Conservation (phyloP, 768 basidiomycete species). For the Boletus subparvulus region DNA sequence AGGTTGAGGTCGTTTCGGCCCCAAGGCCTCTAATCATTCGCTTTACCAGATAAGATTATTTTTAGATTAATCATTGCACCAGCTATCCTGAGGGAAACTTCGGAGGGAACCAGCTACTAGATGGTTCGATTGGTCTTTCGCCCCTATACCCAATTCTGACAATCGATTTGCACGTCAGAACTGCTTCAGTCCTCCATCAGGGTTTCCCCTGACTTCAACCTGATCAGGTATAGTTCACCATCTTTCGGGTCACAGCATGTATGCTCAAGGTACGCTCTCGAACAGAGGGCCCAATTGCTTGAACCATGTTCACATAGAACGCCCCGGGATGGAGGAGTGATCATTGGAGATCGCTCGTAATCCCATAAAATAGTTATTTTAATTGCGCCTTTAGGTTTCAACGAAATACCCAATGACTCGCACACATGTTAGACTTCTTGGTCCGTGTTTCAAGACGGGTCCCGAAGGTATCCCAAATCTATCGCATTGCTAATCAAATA, state of each 20-base stretch:
- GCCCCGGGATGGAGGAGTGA: too few relatives aligned
- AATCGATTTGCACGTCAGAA: conserved; percentile 97
- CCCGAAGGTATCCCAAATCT: too few relatives aligned
- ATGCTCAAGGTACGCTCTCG: too few relatives aligned
- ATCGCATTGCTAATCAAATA: too few relatives aligned
- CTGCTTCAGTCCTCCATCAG: conserved; percentile 94
- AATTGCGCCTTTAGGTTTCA: too few relatives aligned
- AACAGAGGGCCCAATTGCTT: too few relatives aligned
- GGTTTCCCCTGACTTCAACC: conserved; percentile 95
- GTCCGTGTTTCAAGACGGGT: conserved; percentile 85
- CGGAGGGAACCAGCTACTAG: conserved; percentile 91
- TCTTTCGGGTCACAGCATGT: conserved; percentile 87
- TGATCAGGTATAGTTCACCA: conserved; percentile 90
- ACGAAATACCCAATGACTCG: conserved; percentile 81
- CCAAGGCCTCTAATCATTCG: conserved; percentile 92
- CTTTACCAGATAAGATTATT: conserved; percentile 46
- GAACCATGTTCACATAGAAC: too few relatives aligned
- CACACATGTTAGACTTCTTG: conserved; percentile 84
- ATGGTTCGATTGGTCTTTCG: conserved; percentile 96
- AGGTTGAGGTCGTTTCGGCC: conserved; percentile 88
- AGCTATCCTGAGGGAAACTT: conserved; percentile 81
- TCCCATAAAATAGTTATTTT: too few relatives aligned
- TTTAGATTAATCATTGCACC: too few relatives aligned
- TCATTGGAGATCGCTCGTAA: too few relatives aligned
- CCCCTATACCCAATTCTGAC: conserved; percentile 95